Evolutionary conservation across 1,139 yeast species (phyloP).

Genomic region (Taiozyma sp.): DNA sequence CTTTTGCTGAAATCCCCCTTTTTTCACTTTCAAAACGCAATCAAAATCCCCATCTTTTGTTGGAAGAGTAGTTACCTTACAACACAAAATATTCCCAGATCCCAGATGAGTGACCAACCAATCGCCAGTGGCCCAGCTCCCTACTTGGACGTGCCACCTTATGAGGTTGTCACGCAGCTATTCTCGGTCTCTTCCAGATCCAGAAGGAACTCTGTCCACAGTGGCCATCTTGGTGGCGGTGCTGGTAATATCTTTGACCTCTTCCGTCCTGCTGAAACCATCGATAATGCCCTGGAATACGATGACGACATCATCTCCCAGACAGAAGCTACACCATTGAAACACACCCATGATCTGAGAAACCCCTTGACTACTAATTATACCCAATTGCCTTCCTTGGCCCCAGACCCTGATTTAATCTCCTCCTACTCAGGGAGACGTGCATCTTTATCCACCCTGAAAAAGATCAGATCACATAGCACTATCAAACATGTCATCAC

Average conservation of each 20-base stretch:
- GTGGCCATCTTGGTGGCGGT: slow-evolving; percentile 9
- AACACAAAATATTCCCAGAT: background rate
- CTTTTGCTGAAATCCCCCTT: background rate
- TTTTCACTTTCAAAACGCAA: background rate
- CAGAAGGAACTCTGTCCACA: slow-evolving; percentile 17
- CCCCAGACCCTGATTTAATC: slow-evolving; percentile 13
- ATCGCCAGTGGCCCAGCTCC: slow-evolving; percentile 19
- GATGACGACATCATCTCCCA: slow-evolving; percentile 10
- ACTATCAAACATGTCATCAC: slow-evolving; percentile 22
- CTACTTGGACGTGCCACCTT: slow-evolving; percentile 18
- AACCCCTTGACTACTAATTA: slow-evolving; percentile 10
- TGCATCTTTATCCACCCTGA: slow-evolving; percentile 19
- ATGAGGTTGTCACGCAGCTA: slow-evolving; percentile 17
- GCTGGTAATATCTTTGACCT: slow-evolving; percentile 21
- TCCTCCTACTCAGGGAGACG: slow-evolving; percentile 15
- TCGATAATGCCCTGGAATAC: slow-evolving; percentile 5
- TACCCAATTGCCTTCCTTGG: slow-evolving; percentile 1
- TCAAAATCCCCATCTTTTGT: background rate
- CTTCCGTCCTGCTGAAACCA: slow-evolving; percentile 12
- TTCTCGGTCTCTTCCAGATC: slow-evolving; percentile 13
- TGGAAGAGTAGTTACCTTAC: background rate
- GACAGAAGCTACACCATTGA: slow-evolving; percentile 18
- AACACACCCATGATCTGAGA: slow-evolving; percentile 9
- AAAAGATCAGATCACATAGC: slow-evolving; percentile 19
- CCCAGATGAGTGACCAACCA: slow-evolving; percentile 10